These are phyloP conservation scores for Claviceps sp. DNA, from an alignment of 2,329 filamentous ascomycete genomes.

Conservation along the genomic window DNA sequence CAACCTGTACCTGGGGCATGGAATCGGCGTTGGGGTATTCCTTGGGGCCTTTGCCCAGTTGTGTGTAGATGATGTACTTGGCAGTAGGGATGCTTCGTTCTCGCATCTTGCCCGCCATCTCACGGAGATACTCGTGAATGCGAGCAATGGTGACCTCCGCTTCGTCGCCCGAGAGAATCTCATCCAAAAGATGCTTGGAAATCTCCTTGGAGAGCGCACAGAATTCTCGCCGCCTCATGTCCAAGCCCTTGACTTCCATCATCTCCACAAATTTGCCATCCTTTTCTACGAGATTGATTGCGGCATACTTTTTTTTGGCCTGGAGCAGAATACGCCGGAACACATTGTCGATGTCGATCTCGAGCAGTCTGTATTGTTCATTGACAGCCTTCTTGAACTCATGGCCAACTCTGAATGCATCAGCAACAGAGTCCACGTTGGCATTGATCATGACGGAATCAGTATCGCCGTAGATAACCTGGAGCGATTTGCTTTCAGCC, in stretches of 20 bases:
- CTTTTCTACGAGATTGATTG: slow-evolving; percentile 81
- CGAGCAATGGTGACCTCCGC: slow-evolving; percentile 75
- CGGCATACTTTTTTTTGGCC: slow-evolving; percentile 98
- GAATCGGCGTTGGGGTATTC: slow-evolving; percentile 90
- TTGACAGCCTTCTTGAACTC: slow-evolving; percentile 96
- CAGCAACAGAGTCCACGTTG: slow-evolving; percentile 83
- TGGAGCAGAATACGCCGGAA: slow-evolving; percentile 88
- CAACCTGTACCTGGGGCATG: slow-evolving; percentile 96
- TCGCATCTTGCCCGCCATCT: slow-evolving; percentile 78
- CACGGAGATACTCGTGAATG: slow-evolving; percentile 84
- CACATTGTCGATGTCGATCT: slow-evolving; percentile 97
- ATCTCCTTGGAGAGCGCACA: slow-evolving; percentile 92
- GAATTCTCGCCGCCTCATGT: slow-evolving; percentile 96
- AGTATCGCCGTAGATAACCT: slow-evolving; percentile 97
- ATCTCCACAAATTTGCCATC: slow-evolving; percentile 87
- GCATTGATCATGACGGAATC: slow-evolving; percentile 99
- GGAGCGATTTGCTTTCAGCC: slow-evolving; percentile 77
- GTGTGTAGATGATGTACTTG: slow-evolving; percentile 96
- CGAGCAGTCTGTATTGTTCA: slow-evolving; percentile 77
- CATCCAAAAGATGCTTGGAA: slow-evolving; percentile 78
- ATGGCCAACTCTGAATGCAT: slow-evolving; percentile 79
- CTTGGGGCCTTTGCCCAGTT: slow-evolving; percentile 84
- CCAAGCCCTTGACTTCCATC: slow-evolving; percentile 94
- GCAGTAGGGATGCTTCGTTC: slow-evolving; percentile 58
- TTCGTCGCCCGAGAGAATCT: slow-evolving; percentile 88